Evolutionary conservation across 2,329 filamentous ascomycete species (phyloP).

Genomic region (Ilyonectria destructans): DNA sequence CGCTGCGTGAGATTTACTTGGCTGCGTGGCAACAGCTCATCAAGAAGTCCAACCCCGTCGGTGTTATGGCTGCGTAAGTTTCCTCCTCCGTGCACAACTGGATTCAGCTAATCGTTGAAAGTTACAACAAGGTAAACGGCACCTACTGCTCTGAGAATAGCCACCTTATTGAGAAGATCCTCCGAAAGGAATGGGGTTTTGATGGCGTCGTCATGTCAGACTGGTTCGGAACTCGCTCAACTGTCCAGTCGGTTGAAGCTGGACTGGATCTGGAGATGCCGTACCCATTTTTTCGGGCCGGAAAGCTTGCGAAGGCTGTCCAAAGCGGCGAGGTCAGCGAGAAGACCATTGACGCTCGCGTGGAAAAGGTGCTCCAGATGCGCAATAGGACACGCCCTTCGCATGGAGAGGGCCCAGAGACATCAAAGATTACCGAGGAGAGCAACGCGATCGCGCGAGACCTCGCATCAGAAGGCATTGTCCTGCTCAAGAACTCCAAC

Average conservation of each 20-base stretch:
- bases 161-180: constrained; percentile 3
- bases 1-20: constrained; percentile 38
- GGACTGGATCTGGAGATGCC: constrained; percentile 42
- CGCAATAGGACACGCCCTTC: constrained; percentile 25
- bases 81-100: too few relatives aligned
- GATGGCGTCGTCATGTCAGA: constrained; percentile 40
- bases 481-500: constrained; percentile 37
- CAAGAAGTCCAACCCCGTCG: constrained; percentile 26
- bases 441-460: constrained; percentile 33
- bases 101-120: constrained; percentile 1
- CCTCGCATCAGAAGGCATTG: constrained; percentile 25
- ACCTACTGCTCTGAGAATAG: constrained; percentile 27
- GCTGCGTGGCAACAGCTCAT: constrained; percentile 38
- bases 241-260: constrained; percentile 18
- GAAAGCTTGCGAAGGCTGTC: constrained; percentile 26
- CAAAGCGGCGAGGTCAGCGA: constrained; percentile 1
- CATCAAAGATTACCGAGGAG: constrained; percentile 30
- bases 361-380: constrained; percentile 20
- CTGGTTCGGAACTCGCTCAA: constrained; percentile 41
- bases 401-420: constrained; percentile 19
- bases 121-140: constrained; percentile 41
- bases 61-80: constrained; percentile 40
- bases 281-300: constrained; percentile 33
- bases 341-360: constrained; percentile 13
- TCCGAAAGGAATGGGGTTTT: constrained; percentile 35